Evolutionary conservation across 2,329 filamentous ascomycete species (phyloP).

Genomic region (Diaporthe nobilis): DNA sequence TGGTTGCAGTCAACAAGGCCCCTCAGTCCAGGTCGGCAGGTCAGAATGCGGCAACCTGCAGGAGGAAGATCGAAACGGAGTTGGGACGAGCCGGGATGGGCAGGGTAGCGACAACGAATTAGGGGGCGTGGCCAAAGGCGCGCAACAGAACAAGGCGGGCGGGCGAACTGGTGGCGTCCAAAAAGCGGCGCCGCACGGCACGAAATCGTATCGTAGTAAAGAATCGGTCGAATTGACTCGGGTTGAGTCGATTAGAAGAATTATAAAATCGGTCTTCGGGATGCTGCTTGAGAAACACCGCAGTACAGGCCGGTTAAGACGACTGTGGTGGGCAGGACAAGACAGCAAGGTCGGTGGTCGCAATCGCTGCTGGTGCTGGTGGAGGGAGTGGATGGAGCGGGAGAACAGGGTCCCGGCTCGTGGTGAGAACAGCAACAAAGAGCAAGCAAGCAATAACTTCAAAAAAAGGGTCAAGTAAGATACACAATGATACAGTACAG

Average conservation of each 20-base stretch:
- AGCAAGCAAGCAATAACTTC: conserved; percentile 8
- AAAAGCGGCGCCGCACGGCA: conserved; percentile 7
- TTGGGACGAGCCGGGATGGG: conserved; percentile 28
- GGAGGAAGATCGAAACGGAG: conserved; percentile 13
- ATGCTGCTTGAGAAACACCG: conserved; percentile 16
- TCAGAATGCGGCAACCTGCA: conserved; percentile 18
- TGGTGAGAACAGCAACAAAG: conserved; percentile 28
- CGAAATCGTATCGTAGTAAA: conserved; percentile 10
- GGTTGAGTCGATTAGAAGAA: conserved; percentile 34
- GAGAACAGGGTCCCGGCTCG: conserved; percentile 29
- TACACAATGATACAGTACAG: conserved; percentile 35
- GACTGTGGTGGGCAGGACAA: conserved; percentile 36
- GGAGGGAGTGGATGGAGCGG: conserved; percentile 28
- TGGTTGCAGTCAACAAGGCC: conserved; percentile 31
- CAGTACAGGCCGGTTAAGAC: conserved; percentile 42
- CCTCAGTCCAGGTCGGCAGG: conserved; percentile 24
- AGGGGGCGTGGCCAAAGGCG: conserved; percentile 5
- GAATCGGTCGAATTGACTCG: conserved; percentile 1
- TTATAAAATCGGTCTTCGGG: conserved; percentile 10
- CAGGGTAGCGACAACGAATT: conserved; percentile 28
- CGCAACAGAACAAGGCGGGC: not conserved
- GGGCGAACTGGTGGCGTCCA: conserved; percentile 9
- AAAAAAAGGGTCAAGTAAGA: conserved; percentile 26
- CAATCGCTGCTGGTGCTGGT: conserved; percentile 1
- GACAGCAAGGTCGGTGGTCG: conserved; percentile 27